Conservation (phyloP, 164 flowering plant genomes). For the Tinospora cordifolia region DNA sequence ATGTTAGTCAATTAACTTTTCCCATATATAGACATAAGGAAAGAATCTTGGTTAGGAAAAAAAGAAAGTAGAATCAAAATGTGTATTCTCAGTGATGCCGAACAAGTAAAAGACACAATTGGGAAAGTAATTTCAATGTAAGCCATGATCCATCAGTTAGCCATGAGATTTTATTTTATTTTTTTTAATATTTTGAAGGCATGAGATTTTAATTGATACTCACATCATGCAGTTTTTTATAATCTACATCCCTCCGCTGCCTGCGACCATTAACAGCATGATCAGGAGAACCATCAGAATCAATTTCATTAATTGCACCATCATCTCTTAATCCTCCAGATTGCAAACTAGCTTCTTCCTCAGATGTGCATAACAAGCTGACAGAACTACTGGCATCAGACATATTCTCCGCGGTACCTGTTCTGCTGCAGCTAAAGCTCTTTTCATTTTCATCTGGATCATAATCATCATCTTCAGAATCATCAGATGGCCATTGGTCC, state of each 20-base stretch:
- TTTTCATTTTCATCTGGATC: constrained; percentile 56
- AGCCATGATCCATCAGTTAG: background rate
- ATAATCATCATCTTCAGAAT: constrained; percentile 89
- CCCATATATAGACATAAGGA: background rate
- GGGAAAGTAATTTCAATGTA: background rate
- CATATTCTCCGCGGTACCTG: constrained; percentile 31
- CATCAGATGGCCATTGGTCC: constrained; percentile 95
- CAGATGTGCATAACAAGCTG: constrained; percentile 59
- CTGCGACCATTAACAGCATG: constrained; percentile 40
- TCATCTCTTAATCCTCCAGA: constrained; percentile 23
- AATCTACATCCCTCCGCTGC: constrained; percentile 70
- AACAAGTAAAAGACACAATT: background rate
- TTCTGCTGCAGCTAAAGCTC: constrained; percentile 27
- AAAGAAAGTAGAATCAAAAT: background rate
- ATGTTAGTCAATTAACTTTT: background rate
- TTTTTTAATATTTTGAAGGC: background rate
- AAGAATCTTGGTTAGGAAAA: too few species aligned
- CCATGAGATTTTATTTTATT: background rate
- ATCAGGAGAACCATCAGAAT: constrained; percentile 41
- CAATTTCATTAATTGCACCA: constrained; percentile 12
- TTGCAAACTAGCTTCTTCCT: constrained; percentile 35
- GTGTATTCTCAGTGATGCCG: background rate
- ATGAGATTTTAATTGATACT: constrained; percentile 28
- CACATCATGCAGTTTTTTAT: constrained; percentile 74
- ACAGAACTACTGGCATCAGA: constrained; percentile 44